Conservation (phyloP, 2,329 filamentous ascomycete species). For the Xylaria digitata region DNA sequence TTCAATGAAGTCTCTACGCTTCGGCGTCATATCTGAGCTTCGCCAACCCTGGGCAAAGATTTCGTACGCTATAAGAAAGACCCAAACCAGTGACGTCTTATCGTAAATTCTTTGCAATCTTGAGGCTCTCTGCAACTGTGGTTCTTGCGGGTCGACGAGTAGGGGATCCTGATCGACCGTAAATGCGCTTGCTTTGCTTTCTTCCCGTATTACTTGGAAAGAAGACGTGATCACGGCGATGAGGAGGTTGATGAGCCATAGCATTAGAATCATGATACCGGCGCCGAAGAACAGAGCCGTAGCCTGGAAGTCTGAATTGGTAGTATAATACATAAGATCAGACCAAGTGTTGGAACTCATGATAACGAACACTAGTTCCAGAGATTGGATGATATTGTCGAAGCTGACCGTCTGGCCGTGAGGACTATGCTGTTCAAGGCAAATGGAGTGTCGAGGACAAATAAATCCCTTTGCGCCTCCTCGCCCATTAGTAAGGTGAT, state of each 20-base stretch:
- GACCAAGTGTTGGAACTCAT: constrained; percentile 99
- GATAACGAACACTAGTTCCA: constrained; percentile 95
- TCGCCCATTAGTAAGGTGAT: constrained; percentile 63
- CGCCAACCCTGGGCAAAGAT: constrained; percentile 82
- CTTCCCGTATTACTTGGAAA: constrained; percentile 97
- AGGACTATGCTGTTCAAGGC: constrained; percentile 82
- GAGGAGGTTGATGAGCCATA: constrained; percentile 94
- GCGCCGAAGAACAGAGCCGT: constrained; percentile 81
- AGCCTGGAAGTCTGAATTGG: constrained; percentile 88
- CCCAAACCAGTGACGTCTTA: constrained; percentile 81
- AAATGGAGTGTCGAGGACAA: constrained; percentile 85
- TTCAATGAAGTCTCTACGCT: constrained; percentile 73
- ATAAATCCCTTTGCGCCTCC: constrained; percentile 81
- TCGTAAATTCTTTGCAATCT: constrained; percentile 77
- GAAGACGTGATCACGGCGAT: constrained; percentile 99
- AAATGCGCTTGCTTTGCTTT: constrained; percentile 94
- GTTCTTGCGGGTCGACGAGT: constrained; percentile 53
- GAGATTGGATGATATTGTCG: constrained; percentile 90
- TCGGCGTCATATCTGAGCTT: constrained; percentile 77
- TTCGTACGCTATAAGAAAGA: constrained; percentile 81
- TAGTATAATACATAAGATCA: constrained; percentile 93
- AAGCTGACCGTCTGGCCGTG: constrained; percentile 90
- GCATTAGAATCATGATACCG: constrained; percentile 88
- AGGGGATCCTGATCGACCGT: constrained; percentile 73
- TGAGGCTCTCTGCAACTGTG: constrained; percentile 56